Conservation (phyloP, 2,329 filamentous ascomycete genomes). For the Trichoderma koningiopsis region DNA sequence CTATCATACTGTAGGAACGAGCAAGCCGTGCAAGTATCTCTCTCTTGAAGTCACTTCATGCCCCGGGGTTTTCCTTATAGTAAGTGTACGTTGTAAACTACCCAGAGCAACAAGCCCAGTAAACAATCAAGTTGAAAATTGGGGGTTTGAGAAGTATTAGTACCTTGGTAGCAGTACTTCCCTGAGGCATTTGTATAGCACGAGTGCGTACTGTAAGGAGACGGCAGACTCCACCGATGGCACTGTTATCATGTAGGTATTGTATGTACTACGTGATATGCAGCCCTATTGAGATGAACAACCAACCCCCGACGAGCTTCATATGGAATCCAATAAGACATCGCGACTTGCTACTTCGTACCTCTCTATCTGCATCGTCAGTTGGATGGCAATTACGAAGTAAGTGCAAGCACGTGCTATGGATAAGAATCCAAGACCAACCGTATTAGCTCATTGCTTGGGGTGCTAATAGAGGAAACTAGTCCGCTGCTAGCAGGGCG, state of each 20-base stretch:
- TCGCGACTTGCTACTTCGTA: neutral
- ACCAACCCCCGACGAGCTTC: neutral
- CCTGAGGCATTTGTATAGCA: neutral
- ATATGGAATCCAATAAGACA: neutral
- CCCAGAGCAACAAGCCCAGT: neutral
- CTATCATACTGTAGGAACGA: neutral
- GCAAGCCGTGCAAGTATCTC: neutral
- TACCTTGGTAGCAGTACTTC: neutral
- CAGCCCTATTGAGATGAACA: constrained; percentile 11
- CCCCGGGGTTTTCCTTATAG: neutral
- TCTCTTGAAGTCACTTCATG: neutral
- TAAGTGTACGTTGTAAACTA: neutral
- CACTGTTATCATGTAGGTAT: neutral
- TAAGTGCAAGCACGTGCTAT: constrained; percentile 8
- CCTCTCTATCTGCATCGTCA: neutral
- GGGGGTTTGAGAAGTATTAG: neutral
- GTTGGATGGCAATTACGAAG: neutral
- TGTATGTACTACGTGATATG: constrained; percentile 16
- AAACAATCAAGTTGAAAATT: neutral
- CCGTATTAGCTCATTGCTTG: neutral
- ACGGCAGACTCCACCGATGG: neutral
- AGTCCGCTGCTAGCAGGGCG: constrained; percentile 10
- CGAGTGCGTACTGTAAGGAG: neutral
- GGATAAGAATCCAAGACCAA: neutral
- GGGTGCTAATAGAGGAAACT: constrained; percentile 8